A percentile compares a stretch with the other conserved stretches of the same genome.
Evolutionary conservation across 352 stramenopile species (phyloP).

Genomic region (Thraustochytrium sp.): DNA sequence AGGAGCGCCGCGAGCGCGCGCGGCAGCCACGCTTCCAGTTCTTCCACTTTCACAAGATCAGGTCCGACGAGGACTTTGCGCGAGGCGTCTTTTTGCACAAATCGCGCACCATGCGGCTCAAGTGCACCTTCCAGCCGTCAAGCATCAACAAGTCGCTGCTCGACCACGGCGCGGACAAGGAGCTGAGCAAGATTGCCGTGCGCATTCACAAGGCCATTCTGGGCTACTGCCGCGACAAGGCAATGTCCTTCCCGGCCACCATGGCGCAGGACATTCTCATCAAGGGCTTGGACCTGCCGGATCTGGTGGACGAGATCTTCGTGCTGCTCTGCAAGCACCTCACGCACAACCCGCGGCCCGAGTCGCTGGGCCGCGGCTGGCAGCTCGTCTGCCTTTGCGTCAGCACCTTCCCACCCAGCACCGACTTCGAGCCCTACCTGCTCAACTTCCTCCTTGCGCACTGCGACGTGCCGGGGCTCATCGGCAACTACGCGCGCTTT

Average conservation of each 20-base stretch:
- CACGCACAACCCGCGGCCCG: conserved; percentile 77
- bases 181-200: conserved; percentile 56
- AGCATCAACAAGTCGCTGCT: conserved; percentile 55
- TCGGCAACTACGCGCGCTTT: conserved; percentile 80
- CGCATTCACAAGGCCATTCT: conserved; percentile 83
- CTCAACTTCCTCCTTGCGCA: conserved; percentile 79
- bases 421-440: conserved; percentile 77
- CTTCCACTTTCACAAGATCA: conserved; percentile 29
- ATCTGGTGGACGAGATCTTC: conserved; percentile 86
- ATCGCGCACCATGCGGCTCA: conserved; percentile 54
- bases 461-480: conserved; percentile 52
- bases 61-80: conserved; percentile 28
- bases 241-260: conserved; percentile 86
- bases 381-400: conserved; percentile 84
- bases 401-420: conserved; percentile 75
- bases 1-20: conserved; percentile 51
- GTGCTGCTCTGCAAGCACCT: conserved; percentile 86
- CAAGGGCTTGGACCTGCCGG: conserved; percentile 71
- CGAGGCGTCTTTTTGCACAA: conserved; percentile 49
- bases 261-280: conserved; percentile 84
- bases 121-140: conserved; percentile 55
- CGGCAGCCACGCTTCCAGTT: conserved; percentile 48
- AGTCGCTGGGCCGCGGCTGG: conserved; percentile 80
- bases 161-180: conserved; percentile 52
- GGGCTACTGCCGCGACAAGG: conserved; percentile 86